A percentile compares a stretch with the other conserved stretches of the same genome.
phyloP scores from a whole-genome alignment of 345 rosid genomes.

The Rhodomyrtus tomentosa region DNA sequence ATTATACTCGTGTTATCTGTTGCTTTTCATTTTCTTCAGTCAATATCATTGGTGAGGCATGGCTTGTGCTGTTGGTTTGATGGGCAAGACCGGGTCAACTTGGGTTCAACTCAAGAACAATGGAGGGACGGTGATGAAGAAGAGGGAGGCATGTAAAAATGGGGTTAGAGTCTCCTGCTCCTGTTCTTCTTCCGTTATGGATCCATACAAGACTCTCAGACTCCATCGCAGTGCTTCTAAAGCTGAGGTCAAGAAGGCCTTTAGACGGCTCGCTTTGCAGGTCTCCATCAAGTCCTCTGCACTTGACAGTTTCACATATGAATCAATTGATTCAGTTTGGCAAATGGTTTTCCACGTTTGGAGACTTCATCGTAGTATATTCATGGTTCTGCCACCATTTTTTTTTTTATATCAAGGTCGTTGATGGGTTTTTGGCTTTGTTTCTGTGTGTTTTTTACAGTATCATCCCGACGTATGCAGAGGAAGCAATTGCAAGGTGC shows the following conservation, averaged over 20 bases:
- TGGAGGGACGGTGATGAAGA: conserved; percentile 3
- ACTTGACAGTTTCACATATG: background rate
- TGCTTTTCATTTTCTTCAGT: background rate
- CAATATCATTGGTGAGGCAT: background rate
- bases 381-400: too few relatives aligned
- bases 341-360: too few relatives aligned
- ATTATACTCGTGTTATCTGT: background rate
- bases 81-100: background rate
- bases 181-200: conserved; percentile 29
- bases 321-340: too few relatives aligned
- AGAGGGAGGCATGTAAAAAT: conserved; percentile 12
- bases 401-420: background rate
- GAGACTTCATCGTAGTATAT: too few relatives aligned
- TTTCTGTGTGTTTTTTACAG: conserved; percentile 15
- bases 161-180: conserved; percentile 20
- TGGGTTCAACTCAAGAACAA: background rate
- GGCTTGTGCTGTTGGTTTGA: background rate
- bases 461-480: conserved; percentile 97
- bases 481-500: conserved; percentile 65
- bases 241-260: conserved; percentile 80
- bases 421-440: background rate
- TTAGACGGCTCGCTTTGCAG: conserved; percentile 74
- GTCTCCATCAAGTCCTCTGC: conserved; percentile 7
- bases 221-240: conserved; percentile 70
- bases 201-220: conserved; percentile 62